Evolutionary conservation across 345 rosid species (phyloP).

Genomic region (Murraya koenigii): DNA sequence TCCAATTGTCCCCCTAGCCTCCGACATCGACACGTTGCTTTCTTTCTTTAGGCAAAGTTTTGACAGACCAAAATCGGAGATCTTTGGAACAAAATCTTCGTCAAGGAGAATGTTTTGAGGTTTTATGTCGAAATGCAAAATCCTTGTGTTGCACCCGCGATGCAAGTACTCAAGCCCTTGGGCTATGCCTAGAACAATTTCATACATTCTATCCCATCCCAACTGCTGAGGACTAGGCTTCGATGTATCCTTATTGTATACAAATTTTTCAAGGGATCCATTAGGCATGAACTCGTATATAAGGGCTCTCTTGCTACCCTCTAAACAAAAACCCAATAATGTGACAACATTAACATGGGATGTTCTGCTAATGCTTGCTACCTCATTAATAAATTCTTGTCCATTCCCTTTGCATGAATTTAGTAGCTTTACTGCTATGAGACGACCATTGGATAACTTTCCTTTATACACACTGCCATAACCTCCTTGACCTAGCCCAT

Average conservation of each 20-base stretch:
- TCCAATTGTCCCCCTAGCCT: conserved; percentile 12
- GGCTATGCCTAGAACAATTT: conserved; percentile 21
- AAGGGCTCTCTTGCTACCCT: conserved; percentile 17
- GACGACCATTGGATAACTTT: conserved; percentile 10
- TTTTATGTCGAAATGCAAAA: conserved; percentile 35
- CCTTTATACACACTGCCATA: conserved; percentile 21
- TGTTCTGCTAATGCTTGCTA: conserved; percentile 10
- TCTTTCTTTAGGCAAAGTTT: conserved; percentile 15
- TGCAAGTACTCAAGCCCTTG: conserved; percentile 36
- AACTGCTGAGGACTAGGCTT: background rate
- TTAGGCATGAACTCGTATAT: conserved; percentile 32
- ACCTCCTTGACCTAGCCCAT: conserved; percentile 30
- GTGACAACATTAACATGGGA: too few species aligned
- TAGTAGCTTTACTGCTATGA: conserved; percentile 26
- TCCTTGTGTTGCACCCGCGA: conserved; percentile 28
- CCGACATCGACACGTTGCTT: conserved; percentile 17
- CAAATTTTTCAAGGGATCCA: conserved; percentile 29
- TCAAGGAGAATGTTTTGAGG: conserved; percentile 24
- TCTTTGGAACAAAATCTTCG: conserved; percentile 8
- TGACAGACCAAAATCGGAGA: conserved; percentile 22
- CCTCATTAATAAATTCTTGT: conserved; percentile 31
- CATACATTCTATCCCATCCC: conserved; percentile 21
- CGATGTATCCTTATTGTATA: background rate
- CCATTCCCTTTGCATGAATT: conserved; percentile 22
- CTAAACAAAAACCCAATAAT: background rate